These are phyloP conservation scores for Exophiala phaeomuriformis DNA, from an alignment of 2,329 filamentous ascomycete genomes.

Conservation along the genomic window DNA sequence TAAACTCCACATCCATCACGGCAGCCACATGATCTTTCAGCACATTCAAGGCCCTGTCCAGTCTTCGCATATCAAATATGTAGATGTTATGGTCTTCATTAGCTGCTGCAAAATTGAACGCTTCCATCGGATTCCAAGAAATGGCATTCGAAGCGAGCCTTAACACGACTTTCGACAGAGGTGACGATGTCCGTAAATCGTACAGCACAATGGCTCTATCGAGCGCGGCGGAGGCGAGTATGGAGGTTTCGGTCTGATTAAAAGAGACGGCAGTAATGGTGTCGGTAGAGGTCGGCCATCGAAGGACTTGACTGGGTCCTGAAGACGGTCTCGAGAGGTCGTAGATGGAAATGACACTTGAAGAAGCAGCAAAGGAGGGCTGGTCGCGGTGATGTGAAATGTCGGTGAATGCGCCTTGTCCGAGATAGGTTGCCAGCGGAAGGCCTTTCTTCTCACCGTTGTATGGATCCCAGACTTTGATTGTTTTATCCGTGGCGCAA, in stretches of 20 bases:
- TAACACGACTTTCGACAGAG: conserved; percentile 72
- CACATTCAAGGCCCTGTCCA: conserved; percentile 79
- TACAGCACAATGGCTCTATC: conserved; percentile 86
- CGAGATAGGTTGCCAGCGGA: conserved; percentile 80
- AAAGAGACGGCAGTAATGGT: conserved; percentile 84
- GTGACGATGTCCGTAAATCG: conserved; percentile 78
- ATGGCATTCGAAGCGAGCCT: conserved; percentile 77
- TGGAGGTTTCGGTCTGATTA: conserved; percentile 88
- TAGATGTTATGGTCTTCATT: conserved; percentile 92
- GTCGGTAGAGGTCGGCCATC: conserved; percentile 82
- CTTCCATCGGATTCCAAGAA: conserved; percentile 93
- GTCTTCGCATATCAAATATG: conserved; percentile 89
- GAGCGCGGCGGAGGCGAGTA: conserved; percentile 75
- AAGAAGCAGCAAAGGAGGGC: conserved; percentile 70
- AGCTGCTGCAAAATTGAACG: conserved; percentile 87
- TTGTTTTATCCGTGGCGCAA: conserved; percentile 74
- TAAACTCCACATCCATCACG: conserved; percentile 95
- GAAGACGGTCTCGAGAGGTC: conserved; percentile 72
- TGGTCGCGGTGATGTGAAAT: conserved; percentile 73
- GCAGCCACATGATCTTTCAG: conserved; percentile 84
- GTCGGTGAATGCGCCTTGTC: conserved; percentile 71
- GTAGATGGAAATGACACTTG: conserved; percentile 75
- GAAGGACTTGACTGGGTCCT: conserved; percentile 70
- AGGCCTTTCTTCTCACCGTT: conserved; percentile 59
- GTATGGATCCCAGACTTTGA: conserved; percentile 91